Percentiles rank a stretch among this genome's conserved stretches.
phyloP scores from a whole-genome alignment of 805 yeast genomes.

The Myxozyma geophila region DNA sequence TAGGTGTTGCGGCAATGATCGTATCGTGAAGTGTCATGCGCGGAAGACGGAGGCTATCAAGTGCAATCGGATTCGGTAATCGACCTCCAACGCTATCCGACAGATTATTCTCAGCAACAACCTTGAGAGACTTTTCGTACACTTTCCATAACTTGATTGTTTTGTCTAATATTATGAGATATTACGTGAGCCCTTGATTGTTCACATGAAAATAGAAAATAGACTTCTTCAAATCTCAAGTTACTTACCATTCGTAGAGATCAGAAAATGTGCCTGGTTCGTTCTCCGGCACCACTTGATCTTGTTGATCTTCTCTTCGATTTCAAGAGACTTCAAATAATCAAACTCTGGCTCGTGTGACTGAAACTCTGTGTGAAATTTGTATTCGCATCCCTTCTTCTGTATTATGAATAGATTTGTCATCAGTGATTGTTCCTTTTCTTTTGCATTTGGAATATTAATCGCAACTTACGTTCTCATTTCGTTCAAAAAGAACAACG shows the following conservation, averaged over 20 bases:
- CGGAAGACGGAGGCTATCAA: slow-evolving; percentile 69
- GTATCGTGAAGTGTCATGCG: slow-evolving; percentile 91
- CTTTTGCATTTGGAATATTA: not conserved
- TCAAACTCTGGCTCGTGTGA: slow-evolving; percentile 98
- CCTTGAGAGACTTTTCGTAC: slow-evolving; percentile 85
- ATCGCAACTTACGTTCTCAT: slow-evolving; percentile 50
- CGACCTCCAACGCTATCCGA: slow-evolving; percentile 49
- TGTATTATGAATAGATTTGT: slow-evolving; percentile 1
- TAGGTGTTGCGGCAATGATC: slow-evolving; percentile 92
- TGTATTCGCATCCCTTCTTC: slow-evolving; percentile 83
- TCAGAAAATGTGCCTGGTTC: slow-evolving; percentile 85
- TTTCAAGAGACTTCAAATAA: slow-evolving; percentile 91
- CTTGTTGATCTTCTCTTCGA: slow-evolving; percentile 97
- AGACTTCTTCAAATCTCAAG: not conserved
- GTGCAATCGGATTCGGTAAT: slow-evolving; percentile 33
- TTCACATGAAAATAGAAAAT: not conserved
- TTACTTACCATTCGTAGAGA: slow-evolving; percentile 68
- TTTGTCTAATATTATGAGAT: slow-evolving; percentile 58
- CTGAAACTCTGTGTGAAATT: slow-evolving; percentile 95
- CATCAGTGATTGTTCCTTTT: not conserved
- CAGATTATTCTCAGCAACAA: slow-evolving; percentile 89
- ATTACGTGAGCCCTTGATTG: not conserved
- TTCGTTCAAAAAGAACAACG: slow-evolving; percentile 92
- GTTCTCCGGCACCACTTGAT: slow-evolving; percentile 93
- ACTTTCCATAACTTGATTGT: slow-evolving; percentile 98